Conservation (phyloP, 2,329 filamentous ascomycete genomes). For the Penicillium crustosum region DNA sequence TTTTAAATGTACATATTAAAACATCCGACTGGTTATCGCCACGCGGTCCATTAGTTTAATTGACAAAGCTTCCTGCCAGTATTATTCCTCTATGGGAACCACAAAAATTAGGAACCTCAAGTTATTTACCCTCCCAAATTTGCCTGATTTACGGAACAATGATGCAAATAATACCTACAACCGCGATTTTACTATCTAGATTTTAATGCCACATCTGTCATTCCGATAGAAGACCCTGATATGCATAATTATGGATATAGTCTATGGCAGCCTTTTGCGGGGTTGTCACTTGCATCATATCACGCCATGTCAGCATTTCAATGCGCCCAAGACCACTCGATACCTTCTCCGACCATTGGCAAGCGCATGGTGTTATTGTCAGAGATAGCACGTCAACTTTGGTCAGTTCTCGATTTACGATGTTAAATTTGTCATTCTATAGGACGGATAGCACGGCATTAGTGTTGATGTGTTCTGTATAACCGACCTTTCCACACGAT, state of each 20-base stretch:
- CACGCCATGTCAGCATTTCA: not conserved
- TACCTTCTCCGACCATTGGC: not conserved
- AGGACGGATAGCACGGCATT: not conserved
- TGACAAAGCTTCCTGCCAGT: too few relatives aligned
- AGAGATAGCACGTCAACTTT: not conserved
- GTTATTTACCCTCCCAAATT: not conserved
- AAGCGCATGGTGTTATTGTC: not conserved
- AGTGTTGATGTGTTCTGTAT: too few relatives aligned
- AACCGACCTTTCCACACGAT: not conserved
- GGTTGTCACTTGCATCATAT: not conserved
- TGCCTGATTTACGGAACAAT: not conserved
- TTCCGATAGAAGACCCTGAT: not conserved
- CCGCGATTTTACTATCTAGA: not conserved
- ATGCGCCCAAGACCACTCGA: not conserved
- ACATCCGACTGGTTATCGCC: not conserved
- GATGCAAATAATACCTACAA: not conserved
- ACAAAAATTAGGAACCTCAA: not conserved
- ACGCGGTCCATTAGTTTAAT: too few relatives aligned
- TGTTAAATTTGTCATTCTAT: not conserved
- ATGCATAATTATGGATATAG: not conserved
- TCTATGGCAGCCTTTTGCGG: not conserved
- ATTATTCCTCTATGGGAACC: too few relatives aligned
- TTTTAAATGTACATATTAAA: not conserved
- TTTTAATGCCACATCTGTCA: not conserved
- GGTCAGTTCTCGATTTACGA: too few relatives aligned